phyloP scores from a whole-genome alignment of 441 rosid genomes.

The Corymbia calophylla region DNA sequence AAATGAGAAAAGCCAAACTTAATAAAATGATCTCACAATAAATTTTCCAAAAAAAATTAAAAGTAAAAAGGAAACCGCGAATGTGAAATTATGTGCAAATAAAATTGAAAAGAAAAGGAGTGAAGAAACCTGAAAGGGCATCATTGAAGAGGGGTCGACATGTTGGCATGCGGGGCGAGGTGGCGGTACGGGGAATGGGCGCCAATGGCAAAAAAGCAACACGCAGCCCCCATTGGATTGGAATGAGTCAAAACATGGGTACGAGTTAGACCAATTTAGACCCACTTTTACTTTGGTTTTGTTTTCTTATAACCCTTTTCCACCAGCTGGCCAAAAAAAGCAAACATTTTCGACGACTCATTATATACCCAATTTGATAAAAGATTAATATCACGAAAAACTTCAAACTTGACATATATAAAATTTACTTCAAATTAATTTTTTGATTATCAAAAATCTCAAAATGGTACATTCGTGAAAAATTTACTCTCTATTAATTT shows the following conservation, averaged over 20 bases:
- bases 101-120: background rate
- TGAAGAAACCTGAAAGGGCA: background rate
- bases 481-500: no score
- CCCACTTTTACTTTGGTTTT: background rate
- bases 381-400: accelerated
- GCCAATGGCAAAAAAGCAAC: background rate
- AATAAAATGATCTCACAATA: background rate
- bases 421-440: no score
- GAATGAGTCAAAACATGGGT: background rate
- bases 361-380: background rate
- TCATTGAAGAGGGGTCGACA: background rate
- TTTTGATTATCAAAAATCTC: no score
- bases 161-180: background rate
- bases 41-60: background rate
- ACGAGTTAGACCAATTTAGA: background rate
- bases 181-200: background rate
- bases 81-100: background rate
- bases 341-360: background rate
- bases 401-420: no score
- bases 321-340: background rate
- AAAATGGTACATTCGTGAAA: accelerated
- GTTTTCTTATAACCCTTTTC: background rate
- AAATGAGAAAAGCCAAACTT: background rate
- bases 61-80: background rate
- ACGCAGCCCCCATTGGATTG: background rate